Conservation (phyloP, 495 filamentous ascomycete genomes). For the Letharia lupina region DNA sequence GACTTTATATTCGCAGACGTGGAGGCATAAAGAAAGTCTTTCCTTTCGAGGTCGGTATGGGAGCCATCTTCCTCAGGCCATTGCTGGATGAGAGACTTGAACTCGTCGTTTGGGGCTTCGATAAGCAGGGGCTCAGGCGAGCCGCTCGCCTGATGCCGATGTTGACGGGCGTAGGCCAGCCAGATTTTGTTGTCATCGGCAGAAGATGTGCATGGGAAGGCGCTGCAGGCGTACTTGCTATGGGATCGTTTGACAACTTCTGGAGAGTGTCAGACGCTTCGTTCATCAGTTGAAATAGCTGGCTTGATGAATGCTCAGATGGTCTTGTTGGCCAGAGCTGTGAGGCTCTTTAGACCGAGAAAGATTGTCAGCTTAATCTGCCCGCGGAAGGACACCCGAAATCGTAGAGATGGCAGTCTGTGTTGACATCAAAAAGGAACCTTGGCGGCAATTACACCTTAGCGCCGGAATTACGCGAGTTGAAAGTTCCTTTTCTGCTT, state of each 20-base stretch:
- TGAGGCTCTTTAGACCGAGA: not conserved
- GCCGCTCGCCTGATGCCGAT: conserved; percentile 50
- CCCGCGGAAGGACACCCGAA: not conserved
- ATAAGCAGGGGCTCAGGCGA: conserved; percentile 37
- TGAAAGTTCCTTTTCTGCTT: not conserved
- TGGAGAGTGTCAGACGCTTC: conserved; percentile 45
- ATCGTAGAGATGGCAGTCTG: not conserved
- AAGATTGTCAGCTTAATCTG: not conserved
- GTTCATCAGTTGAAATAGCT: conserved; percentile 24
- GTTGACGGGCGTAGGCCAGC: conserved; percentile 51
- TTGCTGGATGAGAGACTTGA: conserved; percentile 39
- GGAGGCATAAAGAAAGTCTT: conserved; percentile 22
- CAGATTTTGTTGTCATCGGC: conserved; percentile 46
- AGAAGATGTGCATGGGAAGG: conserved; percentile 42
- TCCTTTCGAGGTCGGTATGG: conserved; percentile 32
- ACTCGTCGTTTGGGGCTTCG: conserved; percentile 48
- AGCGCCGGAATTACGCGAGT: conserved; percentile 8
- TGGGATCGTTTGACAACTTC: conserved; percentile 47
- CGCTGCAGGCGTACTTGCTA: conserved; percentile 42
- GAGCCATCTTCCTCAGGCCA: conserved; percentile 43
- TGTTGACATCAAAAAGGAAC: not conserved
- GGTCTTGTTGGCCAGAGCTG: not conserved
- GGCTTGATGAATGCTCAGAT: conserved; percentile 9
- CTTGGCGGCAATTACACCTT: not conserved
- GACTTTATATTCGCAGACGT: conserved; percentile 24